Base-by-base conservation (phyloP, 2,329 filamentous ascomycete species). In the Malbranchea cinnamomea region DNA sequence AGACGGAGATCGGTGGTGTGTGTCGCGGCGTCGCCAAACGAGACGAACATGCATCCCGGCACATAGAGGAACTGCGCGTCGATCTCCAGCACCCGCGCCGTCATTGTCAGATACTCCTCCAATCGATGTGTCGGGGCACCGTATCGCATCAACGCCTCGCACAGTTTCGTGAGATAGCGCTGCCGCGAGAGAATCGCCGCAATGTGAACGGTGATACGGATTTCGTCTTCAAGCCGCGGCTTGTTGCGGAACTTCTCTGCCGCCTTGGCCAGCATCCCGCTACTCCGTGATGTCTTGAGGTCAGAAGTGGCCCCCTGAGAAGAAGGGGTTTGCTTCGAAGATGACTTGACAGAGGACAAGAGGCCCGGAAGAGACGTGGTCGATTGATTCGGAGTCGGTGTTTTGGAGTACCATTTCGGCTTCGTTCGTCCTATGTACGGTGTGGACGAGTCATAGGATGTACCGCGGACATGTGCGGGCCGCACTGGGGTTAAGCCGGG, bases 1-100 rank as follows among this genome's bases (percentile, higher is more conserved):
- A 63, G 46, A 32, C 59, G 59, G 17, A 63, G 54, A 34, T 63
- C 56, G 0, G 59, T 58, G 5, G 59, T 63, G 20, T 61, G 54
- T 1, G 60, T 62, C 4, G 52, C 42, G 6, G 49, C 35, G 30
- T 63, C 60, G 30, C 73, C 84, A 46, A 94, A 93, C 4, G 82
- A 87, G 47, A 93, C 78, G 33, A 94, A 80, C 85, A 94, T 94
- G 47, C 81, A 91, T 0, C 81, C 81, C 0, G 85, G 84, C 17
- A 93, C 71, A 49, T 93, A 94, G 13, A 93, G 59, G 43, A 89
- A 93, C 45, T 92, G 83, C 4, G 78, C 78, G 40, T 92, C 79
- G 10, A 93, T 85, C 52, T 85, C 80, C 21, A 94, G 67, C 2
- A 89, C 80, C n/a, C 80, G 69, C 1, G 85, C 77, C 6, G 80